phyloP scores from a whole-genome alignment of 306 rosid species.

The Cucumis melo region DNA sequence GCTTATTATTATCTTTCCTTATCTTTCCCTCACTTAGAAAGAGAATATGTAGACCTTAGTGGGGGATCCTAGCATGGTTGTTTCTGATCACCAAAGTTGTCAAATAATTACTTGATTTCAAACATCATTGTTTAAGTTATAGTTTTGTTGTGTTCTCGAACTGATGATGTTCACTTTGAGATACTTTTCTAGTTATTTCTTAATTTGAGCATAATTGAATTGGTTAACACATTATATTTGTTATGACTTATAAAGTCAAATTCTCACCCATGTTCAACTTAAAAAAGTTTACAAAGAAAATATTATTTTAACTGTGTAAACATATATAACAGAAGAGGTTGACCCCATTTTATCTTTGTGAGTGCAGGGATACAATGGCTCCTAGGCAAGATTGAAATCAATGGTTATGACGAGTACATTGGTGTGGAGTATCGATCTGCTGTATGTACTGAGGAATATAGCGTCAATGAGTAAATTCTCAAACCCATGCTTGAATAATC shows the following conservation, averaged over 20 bases:
- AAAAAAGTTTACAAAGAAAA: no score
- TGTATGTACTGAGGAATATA: slow-evolving; percentile 86
- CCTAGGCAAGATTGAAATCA: slow-evolving; percentile 63
- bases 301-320: no score
- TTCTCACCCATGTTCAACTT: no score
- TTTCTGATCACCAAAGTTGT: background rate
- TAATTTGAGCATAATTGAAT: no score
- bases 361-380: slow-evolving; percentile 78
- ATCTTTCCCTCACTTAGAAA: background rate
- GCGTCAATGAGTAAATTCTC: slow-evolving; percentile 46
- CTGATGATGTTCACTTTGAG: background rate
- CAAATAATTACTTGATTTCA: background rate
- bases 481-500: background rate
- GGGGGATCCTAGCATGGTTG: background rate
- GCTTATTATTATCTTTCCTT: no score
- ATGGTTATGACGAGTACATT: slow-evolving; percentile 86
- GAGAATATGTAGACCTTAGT: background rate
- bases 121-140: background rate
- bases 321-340: background rate
- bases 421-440: slow-evolving; percentile 84
- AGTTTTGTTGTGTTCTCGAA: background rate
- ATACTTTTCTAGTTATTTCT: no score
- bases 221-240: no score
- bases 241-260: no score
- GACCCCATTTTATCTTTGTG: background rate